Conservation (phyloP, 257 asterid species). For the Solanum clarkiae region DNA sequence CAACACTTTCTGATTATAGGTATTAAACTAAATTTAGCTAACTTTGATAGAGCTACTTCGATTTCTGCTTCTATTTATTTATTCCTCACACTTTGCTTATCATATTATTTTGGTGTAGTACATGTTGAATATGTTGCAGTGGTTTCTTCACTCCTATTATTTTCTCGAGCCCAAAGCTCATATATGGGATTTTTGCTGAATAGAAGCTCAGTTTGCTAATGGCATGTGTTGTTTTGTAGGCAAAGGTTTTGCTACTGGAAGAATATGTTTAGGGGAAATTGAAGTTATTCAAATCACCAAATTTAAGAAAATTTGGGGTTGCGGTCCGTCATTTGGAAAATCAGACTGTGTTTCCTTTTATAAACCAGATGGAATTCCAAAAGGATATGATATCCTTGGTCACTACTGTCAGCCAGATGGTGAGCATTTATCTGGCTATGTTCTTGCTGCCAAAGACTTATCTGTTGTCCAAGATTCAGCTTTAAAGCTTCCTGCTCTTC, state of each 20-base stretch:
- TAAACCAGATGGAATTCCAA: conserved; percentile 49
- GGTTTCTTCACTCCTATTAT: no score
- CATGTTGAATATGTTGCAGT: background rate
- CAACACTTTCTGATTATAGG: background rate
- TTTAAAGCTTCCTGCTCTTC: conserved; percentile 38
- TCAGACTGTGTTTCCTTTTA: conserved; percentile 42
- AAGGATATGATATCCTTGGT: conserved; percentile 64
- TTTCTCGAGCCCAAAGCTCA: no score
- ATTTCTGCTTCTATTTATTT: background rate
- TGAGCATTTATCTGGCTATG: conserved; percentile 36
- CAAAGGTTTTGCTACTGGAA: conserved; percentile 59
- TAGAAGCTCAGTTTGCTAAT: background rate
- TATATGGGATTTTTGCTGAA: background rate
- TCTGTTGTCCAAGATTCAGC: conserved; percentile 13
- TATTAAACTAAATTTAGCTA: background rate
- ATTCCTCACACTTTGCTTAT: background rate
- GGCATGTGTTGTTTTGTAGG: conserved; percentile 28
- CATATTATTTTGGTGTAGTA: background rate
- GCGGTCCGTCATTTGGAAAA: conserved; percentile 23
- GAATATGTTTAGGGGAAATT: conserved; percentile 57
- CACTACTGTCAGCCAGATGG: conserved; percentile 64
- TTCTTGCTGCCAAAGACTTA: conserved; percentile 35
- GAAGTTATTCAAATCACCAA: conserved; percentile 48
- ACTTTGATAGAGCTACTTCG: background rate
- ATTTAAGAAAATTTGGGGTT: conserved; percentile 54